Percentiles rank a stretch among this genome's conserved stretches.
Conservation (phyloP, 2,329 filamentous ascomycete genomes). For the Tolypocladium tropicale region DNA sequence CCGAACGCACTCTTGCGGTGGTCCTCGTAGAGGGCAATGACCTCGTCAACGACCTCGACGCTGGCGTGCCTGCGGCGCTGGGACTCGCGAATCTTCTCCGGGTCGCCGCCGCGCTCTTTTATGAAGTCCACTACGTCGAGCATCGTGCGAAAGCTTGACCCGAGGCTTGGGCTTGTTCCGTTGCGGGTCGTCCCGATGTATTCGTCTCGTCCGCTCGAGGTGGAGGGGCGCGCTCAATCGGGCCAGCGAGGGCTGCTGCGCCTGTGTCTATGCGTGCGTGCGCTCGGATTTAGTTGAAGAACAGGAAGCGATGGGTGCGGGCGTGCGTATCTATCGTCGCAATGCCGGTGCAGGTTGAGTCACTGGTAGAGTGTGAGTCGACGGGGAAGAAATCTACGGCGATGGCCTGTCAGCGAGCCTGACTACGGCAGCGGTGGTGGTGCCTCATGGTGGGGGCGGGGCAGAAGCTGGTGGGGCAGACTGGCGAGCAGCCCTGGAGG, state of each 20-base stretch:
- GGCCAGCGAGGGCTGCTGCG: not conserved
- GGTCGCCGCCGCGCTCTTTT: conserved; percentile 79
- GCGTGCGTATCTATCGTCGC: too few relatives aligned
- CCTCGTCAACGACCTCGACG: conserved; percentile 79
- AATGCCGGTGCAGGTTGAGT: not conserved
- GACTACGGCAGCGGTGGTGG: not conserved
- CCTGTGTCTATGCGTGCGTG: not conserved
- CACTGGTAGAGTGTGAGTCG: not conserved
- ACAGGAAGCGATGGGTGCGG: not conserved
- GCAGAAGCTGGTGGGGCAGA: not conserved
- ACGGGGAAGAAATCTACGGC: not conserved
- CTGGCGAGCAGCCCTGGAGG: too few relatives aligned
- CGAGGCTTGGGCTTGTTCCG: not conserved
- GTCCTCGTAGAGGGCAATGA: conserved; percentile 79
- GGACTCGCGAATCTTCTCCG: conserved; percentile 83
- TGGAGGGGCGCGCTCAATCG: not conserved
- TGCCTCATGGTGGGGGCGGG: not conserved
- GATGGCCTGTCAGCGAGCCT: not conserved
- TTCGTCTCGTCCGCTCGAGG: not conserved
- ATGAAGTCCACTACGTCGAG: conserved; percentile 73
- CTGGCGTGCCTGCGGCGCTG: conserved; percentile 74
- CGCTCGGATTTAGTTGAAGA: too few relatives aligned
- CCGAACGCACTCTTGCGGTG: conserved; percentile 56
- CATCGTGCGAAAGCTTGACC: conserved; percentile 35
- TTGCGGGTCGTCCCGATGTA: not conserved